Conservation (phyloP, 2,329 filamentous ascomycete genomes). For the Aureobasidium sp. region DNA sequence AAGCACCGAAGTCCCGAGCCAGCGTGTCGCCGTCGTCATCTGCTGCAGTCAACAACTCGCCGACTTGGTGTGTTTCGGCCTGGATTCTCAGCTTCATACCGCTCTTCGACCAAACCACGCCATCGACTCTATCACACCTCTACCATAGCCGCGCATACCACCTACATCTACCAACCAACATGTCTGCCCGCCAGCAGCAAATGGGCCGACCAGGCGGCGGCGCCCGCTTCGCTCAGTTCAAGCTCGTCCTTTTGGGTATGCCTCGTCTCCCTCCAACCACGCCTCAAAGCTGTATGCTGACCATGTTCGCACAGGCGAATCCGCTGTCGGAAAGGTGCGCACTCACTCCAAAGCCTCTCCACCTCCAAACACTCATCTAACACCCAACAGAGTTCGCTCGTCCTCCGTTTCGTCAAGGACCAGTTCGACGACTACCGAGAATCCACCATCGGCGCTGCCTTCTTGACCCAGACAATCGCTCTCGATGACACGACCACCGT, state of each 20-base stretch:
- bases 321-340: constrained; percentile 76
- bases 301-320: constrained; percentile 64
- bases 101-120: background rate
- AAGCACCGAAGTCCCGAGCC: background rate
- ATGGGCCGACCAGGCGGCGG: constrained; percentile 53
- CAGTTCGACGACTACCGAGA: constrained; percentile 99
- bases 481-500: constrained; percentile 97
- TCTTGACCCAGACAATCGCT: constrained; percentile 97
- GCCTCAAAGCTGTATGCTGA: background rate
- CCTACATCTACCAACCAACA: constrained; percentile 33
- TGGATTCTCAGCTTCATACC: background rate
- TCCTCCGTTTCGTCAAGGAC: constrained; percentile 98
- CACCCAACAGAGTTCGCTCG: constrained; percentile 73
- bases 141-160: background rate
- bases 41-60: background rate
- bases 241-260: constrained; percentile 91
- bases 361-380: constrained; percentile 19
- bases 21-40: constrained; percentile 4
- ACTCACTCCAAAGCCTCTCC: constrained; percentile 15
- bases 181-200: constrained; percentile 81
- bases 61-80: background rate
- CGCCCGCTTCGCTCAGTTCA: constrained; percentile 94
- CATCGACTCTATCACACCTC: background rate
- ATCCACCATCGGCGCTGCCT: constrained; percentile 96
- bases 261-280: constrained; percentile 4